These are phyloP conservation scores for Sambucus nigra DNA, from an alignment of 129 eudicot species.

Conservation along the genomic window DNA sequence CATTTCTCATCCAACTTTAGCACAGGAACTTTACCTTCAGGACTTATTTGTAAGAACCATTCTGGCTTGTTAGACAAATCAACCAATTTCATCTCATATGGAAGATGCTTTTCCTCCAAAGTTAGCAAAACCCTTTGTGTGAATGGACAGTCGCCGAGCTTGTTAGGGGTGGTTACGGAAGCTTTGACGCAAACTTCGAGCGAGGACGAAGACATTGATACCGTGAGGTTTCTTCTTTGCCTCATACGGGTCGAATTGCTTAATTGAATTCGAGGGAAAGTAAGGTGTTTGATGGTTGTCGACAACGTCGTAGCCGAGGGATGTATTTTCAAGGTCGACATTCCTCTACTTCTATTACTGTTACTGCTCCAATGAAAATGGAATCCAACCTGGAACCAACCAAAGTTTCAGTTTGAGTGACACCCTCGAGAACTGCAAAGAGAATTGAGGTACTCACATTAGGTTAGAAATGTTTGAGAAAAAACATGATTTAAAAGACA, in stretches of 20 bases:
- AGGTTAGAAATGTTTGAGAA: too few relatives aligned
- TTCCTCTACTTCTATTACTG: too few relatives aligned
- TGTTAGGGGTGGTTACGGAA: slow-evolving; percentile 66
- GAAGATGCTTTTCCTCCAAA: slow-evolving; percentile 84
- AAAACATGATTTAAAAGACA: too few relatives aligned
- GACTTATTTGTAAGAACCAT: slow-evolving; percentile 71
- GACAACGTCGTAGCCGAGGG: slow-evolving; percentile 38
- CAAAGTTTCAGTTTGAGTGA: too few relatives aligned
- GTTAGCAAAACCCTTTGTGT: slow-evolving; percentile 84
- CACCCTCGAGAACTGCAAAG: too few relatives aligned
- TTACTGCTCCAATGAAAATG: too few relatives aligned
- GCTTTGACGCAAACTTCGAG: slow-evolving; percentile 77
- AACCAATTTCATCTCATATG: slow-evolving; percentile 71
- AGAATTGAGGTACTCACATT: too few relatives aligned
- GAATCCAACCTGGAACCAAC: too few relatives aligned
- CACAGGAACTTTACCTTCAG: slow-evolving; percentile 90
- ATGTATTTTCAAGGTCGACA: slow-evolving; percentile 55
- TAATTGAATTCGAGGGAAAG: slow-evolving; percentile 4
- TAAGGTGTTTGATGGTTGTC: slow-evolving; percentile 49
- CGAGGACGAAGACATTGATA: slow-evolving; percentile 39
- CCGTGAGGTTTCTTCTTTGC: slow-evolving; percentile 22
- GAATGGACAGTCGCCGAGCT: slow-evolving; percentile 97
- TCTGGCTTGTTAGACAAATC: slow-evolving; percentile 80
- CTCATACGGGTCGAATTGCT: slow-evolving; percentile 7
- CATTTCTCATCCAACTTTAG: slow-evolving; percentile 82